phyloP scores from a whole-genome alignment of 345 rosid genomes.

The Camelina hispida region DNA sequence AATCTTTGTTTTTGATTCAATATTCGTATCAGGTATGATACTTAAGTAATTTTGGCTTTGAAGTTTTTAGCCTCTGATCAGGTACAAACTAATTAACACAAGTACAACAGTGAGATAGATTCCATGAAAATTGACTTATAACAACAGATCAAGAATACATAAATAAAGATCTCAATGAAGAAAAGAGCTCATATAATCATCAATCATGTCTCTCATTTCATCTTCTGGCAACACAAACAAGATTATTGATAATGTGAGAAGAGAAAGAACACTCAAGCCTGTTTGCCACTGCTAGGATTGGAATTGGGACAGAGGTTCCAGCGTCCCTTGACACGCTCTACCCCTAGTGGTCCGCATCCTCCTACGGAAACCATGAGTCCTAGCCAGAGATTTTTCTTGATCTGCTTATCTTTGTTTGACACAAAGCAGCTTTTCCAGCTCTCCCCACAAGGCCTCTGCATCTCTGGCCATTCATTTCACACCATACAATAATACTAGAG shows the following conservation, averaged over 20 bases:
- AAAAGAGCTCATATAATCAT: neutral
- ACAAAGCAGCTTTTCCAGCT: conserved; percentile 85
- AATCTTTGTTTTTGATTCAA: too few species aligned
- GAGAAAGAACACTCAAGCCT: conserved; percentile 34
- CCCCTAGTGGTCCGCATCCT: conserved; percentile 92
- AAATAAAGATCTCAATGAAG: neutral
- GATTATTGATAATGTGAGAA: conserved; percentile 18
- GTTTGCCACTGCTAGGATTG: conserved; percentile 78
- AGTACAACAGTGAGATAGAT: neutral
- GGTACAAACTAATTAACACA: too few species aligned
- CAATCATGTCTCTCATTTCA: conserved; percentile 2
- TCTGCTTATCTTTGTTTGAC: conserved; percentile 87
- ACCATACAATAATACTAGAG: neutral
- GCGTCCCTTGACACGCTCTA: conserved; percentile 90
- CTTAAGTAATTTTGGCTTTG: too few species aligned
- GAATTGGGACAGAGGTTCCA: conserved; percentile 91
- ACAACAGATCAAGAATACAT: conserved; percentile 1
- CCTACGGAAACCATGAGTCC: conserved; percentile 90
- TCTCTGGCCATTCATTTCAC: conserved; percentile 45
- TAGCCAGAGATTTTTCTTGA: conserved; percentile 92
- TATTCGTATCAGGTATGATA: too few species aligned
- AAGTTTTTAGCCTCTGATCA: too few species aligned
- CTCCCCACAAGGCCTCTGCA: conserved; percentile 75
- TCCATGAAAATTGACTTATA: conserved; percentile 1
- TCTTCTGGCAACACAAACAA: conserved; percentile 23